phyloP scores from a whole-genome alignment of 176 grass and related monocot genomes.

The Rhipidocladum racemiflorum region DNA sequence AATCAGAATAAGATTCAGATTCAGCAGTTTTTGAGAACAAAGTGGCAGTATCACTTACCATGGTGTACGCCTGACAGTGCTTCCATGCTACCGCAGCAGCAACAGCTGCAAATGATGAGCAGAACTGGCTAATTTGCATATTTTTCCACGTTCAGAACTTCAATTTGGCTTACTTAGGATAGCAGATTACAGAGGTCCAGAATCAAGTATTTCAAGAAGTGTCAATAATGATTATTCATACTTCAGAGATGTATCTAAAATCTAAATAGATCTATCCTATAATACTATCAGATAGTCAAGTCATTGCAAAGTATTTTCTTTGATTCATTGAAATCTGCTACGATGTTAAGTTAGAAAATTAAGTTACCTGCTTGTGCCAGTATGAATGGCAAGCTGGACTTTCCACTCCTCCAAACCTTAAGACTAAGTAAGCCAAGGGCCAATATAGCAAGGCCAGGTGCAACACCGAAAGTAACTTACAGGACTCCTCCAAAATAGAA shows the following conservation, averaged over 20 bases:
- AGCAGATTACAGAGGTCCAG: neutral
- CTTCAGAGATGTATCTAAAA: neutral
- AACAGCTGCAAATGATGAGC: conserved; percentile 58
- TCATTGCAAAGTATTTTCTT: neutral
- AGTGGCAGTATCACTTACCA: conserved; percentile 40
- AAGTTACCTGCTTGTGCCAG: conserved; percentile 83
- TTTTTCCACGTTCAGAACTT: neutral
- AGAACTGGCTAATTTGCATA: conserved; percentile 12
- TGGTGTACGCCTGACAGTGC: conserved; percentile 49
- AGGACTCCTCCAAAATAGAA: conserved; percentile 74
- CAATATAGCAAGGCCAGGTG: conserved; percentile 71
- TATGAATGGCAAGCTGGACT: conserved; percentile 80
- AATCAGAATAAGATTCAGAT: conserved; percentile 20
- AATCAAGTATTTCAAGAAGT: neutral
- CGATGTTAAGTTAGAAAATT: neutral
- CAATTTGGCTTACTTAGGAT: neutral
- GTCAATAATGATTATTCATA: neutral
- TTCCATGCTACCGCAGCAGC: conserved; percentile 71
- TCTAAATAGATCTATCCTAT: neutral
- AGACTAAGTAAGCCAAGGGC: conserved; percentile 71
- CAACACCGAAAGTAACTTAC: conserved; percentile 62
- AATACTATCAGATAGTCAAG: neutral
- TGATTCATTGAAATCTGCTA: conserved; percentile 8
- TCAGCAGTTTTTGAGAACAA: neutral
- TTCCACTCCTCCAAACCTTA: conserved; percentile 82